These are phyloP conservation scores for Hypholoma fasciculare DNA, from an alignment of 768 basidiomycete species.

Conservation along the genomic window DNA sequence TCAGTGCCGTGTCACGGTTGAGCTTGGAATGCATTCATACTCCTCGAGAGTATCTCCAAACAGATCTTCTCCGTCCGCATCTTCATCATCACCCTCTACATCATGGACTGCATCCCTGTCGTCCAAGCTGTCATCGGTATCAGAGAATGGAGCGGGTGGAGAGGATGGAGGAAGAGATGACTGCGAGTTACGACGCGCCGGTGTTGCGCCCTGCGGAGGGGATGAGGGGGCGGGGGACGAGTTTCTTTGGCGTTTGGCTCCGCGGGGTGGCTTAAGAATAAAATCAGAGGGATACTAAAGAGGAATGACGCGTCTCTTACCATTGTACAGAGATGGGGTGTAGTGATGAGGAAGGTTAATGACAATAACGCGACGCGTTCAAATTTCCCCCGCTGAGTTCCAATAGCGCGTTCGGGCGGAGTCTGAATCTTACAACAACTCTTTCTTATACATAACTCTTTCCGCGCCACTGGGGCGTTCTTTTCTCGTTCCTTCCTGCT, in stretches of 20 bases:
- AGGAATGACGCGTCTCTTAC: slow-evolving; percentile 26
- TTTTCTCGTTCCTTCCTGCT: neutral
- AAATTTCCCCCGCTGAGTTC: slow-evolving; percentile 26
- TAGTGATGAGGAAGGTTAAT: slow-evolving; percentile 16
- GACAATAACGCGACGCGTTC: slow-evolving; percentile 46
- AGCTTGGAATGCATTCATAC: slow-evolving; percentile 40
- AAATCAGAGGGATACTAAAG: slow-evolving; percentile 10
- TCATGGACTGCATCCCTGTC: slow-evolving; percentile 68
- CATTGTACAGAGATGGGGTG: slow-evolving; percentile 30
- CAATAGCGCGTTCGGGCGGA: slow-evolving; percentile 34
- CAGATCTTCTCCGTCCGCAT: slow-evolving; percentile 91
- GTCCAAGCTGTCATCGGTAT: slow-evolving; percentile 80
- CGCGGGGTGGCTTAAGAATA: slow-evolving; percentile 39
- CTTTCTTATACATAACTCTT: no score
- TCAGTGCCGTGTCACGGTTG: slow-evolving; percentile 10
- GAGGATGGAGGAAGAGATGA: slow-evolving; percentile 88
- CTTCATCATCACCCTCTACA: slow-evolving; percentile 68
- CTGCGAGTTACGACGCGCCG: slow-evolving; percentile 55
- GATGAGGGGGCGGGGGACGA: slow-evolving; percentile 54
- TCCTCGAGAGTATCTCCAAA: slow-evolving; percentile 78
- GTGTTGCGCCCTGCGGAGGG: slow-evolving; percentile 37
- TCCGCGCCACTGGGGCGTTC: neutral
- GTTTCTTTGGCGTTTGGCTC: slow-evolving; percentile 65
- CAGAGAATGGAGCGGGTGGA: slow-evolving; percentile 80
- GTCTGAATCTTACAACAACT: slow-evolving; percentile 30